A percentile compares a stretch with the other conserved stretches of the same genome.
phyloP scores from a whole-genome alignment of 306 rosid species.

The Medicago lupulina region DNA sequence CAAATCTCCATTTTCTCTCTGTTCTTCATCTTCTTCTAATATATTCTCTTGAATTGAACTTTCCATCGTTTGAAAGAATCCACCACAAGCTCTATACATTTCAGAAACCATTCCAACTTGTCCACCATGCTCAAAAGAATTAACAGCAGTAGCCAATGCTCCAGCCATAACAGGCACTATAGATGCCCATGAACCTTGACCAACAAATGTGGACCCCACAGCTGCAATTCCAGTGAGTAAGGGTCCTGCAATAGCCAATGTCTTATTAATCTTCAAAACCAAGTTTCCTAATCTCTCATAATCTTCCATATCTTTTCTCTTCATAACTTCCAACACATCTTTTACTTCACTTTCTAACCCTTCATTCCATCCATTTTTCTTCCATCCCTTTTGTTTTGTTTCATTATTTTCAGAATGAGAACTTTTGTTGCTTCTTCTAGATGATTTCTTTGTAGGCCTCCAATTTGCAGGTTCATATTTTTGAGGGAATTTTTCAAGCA shows the following conservation, averaged over 20 bases:
- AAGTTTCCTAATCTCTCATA: conserved; percentile 79
- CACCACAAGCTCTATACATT: conserved; percentile 70
- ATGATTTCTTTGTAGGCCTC: conserved; percentile 64
- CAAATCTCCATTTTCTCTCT: conserved; percentile 75
- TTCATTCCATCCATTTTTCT: conserved; percentile 82
- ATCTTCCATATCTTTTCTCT: conserved; percentile 72
- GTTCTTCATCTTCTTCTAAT: conserved; percentile 59
- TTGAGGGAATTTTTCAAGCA: conserved; percentile 82
- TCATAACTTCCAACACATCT: conserved; percentile 61
- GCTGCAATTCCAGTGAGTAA: conserved; percentile 73
- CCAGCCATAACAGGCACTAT: conserved; percentile 62
- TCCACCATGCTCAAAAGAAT: conserved; percentile 67
- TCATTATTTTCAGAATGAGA: neutral
- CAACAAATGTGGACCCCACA: conserved; percentile 54
- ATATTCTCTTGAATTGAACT: conserved; percentile 57
- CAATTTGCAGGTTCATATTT: conserved; percentile 69
- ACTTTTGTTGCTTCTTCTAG: neutral
- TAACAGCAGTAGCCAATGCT: conserved; percentile 58
- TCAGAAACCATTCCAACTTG: conserved; percentile 87
- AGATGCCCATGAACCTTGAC: conserved; percentile 49
- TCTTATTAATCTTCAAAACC: conserved; percentile 65
- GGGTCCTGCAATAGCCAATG: conserved; percentile 75
- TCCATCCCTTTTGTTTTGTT: conserved; percentile 71
- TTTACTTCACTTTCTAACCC: conserved; percentile 60
- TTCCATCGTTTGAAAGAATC: conserved; percentile 59